Conservation (phyloP, 495 filamentous ascomycete genomes). For the Clohesyomyces aquaticus region DNA sequence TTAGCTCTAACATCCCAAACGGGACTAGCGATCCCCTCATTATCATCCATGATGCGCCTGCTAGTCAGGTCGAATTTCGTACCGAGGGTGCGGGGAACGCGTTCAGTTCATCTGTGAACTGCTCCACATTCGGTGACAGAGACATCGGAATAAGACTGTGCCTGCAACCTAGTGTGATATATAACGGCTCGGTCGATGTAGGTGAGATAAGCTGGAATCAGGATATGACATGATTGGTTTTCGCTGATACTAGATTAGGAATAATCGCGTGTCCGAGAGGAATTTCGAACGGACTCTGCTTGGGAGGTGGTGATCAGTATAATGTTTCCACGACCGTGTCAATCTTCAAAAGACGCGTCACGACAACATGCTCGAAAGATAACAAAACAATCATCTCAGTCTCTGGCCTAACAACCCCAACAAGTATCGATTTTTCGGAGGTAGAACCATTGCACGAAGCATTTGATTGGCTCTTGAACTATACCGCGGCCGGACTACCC, state of each 20-base stretch:
- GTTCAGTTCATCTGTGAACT: no score
- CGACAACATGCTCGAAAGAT: background rate
- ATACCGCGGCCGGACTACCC: background rate
- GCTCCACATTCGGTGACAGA: no score
- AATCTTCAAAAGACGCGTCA: background rate
- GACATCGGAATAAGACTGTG: no score
- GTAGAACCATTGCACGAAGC: background rate
- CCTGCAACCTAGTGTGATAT: no score
- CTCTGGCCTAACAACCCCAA: background rate
- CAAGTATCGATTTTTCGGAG: background rate
- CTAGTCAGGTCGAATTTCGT: background rate
- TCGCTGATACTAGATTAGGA: background rate
- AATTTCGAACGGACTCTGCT: background rate
- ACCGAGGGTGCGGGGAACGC: no score
- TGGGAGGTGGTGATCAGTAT: background rate
- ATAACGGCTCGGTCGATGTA: no score
- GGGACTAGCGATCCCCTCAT: background rate
- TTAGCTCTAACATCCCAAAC: background rate
- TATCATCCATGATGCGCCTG: background rate
- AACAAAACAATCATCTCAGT: background rate
- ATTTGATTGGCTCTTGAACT: slow-evolving; percentile 2
- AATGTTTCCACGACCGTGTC: background rate
- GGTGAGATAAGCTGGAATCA: no score
- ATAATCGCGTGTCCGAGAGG: background rate
- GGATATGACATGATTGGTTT: no score